These are phyloP conservation scores for Chara braunii DNA, from an alignment of 139 green algal genomes.

Conservation along the genomic window DNA sequence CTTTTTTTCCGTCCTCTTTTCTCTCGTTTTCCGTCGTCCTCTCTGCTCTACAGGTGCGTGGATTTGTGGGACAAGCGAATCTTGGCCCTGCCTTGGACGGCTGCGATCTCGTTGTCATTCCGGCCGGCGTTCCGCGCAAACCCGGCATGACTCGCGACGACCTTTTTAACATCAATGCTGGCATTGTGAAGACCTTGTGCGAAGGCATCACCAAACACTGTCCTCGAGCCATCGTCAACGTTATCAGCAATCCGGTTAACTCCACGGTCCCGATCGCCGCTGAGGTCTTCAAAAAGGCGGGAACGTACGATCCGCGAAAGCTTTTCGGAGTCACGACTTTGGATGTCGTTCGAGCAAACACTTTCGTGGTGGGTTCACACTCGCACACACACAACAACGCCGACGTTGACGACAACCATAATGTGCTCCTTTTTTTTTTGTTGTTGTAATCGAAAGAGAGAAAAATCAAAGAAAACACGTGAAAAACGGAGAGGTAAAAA, in stretches of 20 bases:
- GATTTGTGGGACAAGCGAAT: conserved; percentile 63
- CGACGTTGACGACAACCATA: too few species aligned
- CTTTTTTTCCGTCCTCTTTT: too few species aligned
- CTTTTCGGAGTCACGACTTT: conserved; percentile 51
- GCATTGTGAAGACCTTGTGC: conserved; percentile 80
- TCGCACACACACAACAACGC: too few species aligned
- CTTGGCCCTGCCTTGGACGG: conserved; percentile 63
- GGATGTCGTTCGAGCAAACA: conserved; percentile 48
- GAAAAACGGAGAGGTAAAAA: too few species aligned
- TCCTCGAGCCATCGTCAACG: conserved; percentile 47
- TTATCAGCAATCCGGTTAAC: conserved; percentile 99
- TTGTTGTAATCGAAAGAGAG: too few species aligned
- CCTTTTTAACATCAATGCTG: conserved; percentile 94
- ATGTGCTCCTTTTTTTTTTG: too few species aligned
- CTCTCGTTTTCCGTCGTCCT: too few species aligned
- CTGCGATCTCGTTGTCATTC: conserved; percentile 86
- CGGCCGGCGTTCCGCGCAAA: conserved; percentile 92
- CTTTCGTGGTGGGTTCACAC: too few species aligned
- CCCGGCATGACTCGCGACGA: conserved; percentile 98
- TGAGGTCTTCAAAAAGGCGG: conserved; percentile 67
- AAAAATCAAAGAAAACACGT: too few species aligned
- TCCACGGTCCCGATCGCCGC: conserved; percentile 96
- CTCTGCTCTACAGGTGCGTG: too few species aligned
- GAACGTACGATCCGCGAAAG: conserved; percentile 45
- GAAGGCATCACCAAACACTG: conserved; percentile 67